Conservation (phyloP, 2,329 filamentous ascomycete genomes). For the Microdochium nivale region DNA sequence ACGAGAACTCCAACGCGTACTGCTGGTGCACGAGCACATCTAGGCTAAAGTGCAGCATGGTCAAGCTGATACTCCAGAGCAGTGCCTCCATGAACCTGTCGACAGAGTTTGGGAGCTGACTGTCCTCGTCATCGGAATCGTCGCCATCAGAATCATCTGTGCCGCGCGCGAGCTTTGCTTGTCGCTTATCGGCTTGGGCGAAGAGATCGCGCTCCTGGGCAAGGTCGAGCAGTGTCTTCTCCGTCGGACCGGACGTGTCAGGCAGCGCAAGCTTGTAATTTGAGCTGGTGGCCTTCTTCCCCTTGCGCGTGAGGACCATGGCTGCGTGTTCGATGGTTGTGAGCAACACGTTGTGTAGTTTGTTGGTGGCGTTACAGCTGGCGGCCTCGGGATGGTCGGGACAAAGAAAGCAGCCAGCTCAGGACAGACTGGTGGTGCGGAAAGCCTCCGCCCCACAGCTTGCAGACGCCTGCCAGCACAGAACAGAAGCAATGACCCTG, state of each 20-base stretch:
- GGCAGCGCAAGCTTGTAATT: slow-evolving; percentile 60
- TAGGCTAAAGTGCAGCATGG: slow-evolving; percentile 68
- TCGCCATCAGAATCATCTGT: slow-evolving; percentile 20
- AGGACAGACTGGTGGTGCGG: too few species aligned
- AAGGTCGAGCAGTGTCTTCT: slow-evolving; percentile 65
- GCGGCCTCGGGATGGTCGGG: neutral
- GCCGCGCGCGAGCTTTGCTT: slow-evolving; percentile 16
- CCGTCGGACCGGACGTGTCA: slow-evolving; percentile 51
- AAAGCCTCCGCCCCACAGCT: too few species aligned
- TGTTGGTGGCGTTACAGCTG: too few species aligned
- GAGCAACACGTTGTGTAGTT: too few species aligned
- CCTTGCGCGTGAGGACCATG: slow-evolving; percentile 43
- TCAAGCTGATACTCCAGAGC: slow-evolving; percentile 53
- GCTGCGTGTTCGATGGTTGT: neutral
- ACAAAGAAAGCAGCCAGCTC: too few species aligned
- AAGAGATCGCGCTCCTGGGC: slow-evolving; percentile 57
- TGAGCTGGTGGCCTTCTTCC: slow-evolving; percentile 29
- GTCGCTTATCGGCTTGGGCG: slow-evolving; percentile 33
- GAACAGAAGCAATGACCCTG: too few species aligned
- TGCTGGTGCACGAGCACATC: slow-evolving; percentile 74
- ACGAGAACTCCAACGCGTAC: slow-evolving; percentile 60
- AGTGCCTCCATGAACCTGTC: slow-evolving; percentile 47
- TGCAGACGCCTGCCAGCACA: too few species aligned
- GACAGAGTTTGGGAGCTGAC: slow-evolving; percentile 27
- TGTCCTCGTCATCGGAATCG: slow-evolving; percentile 19